phyloP scores from a whole-genome alignment of 2,329 filamentous ascomycete genomes.

The Claviceps sp. region DNA sequence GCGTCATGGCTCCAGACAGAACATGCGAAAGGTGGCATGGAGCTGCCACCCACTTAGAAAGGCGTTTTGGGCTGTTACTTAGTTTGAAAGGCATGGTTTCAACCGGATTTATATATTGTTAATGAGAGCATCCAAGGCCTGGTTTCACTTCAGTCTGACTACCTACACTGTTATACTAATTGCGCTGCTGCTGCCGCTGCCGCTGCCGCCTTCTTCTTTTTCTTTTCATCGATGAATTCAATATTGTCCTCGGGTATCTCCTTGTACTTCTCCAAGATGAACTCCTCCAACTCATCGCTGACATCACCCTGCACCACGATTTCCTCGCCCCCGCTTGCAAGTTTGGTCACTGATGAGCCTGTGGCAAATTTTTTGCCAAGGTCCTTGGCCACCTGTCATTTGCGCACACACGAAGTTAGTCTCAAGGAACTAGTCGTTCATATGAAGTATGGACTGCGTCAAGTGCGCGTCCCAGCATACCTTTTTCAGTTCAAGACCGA shows the following conservation, averaged over 20 bases:
- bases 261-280: conserved; percentile 76
- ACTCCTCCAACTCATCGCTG: conserved; percentile 87
- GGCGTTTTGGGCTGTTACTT: background rate
- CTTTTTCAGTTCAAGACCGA: conserved; percentile 89
- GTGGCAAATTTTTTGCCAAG: conserved; percentile 98
- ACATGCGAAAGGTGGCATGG: background rate
- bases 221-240: conserved; percentile 90
- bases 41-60: background rate
- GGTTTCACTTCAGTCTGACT: background rate
- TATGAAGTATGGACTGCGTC: too few species aligned
- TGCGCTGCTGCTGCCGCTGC: conserved; percentile 7
- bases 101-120: background rate
- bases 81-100: background rate
- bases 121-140: conserved; percentile 1
- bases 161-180: background rate
- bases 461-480: conserved; percentile 14
- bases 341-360: conserved; percentile 82
- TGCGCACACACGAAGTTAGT: background rate
- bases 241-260: conserved; percentile 91
- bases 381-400: conserved; percentile 61
- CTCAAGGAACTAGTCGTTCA: background rate
- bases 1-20: background rate
- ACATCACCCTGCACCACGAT: conserved; percentile 97
- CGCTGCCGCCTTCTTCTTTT: conserved; percentile 47
- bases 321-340: conserved; percentile 75